phyloP scores from a whole-genome alignment of 306 rosid genomes.

The Gillenia trifoliata region DNA sequence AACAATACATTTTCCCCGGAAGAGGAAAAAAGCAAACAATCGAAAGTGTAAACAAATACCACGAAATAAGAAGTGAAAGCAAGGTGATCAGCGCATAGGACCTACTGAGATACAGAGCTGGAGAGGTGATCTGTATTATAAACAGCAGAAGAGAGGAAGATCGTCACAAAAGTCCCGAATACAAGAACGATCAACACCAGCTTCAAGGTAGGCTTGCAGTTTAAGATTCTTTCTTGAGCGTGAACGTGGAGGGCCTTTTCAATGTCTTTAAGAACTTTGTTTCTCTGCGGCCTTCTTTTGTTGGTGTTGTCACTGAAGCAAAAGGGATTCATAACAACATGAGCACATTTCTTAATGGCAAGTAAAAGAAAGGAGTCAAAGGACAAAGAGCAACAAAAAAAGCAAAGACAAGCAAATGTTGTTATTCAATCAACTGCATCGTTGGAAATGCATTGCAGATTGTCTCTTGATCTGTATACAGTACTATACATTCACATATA shows the following conservation, averaged over 20 bases:
- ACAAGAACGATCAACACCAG: constrained; percentile 48
- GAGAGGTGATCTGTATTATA: constrained; percentile 58
- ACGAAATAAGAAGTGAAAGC: background rate
- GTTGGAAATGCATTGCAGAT: background rate
- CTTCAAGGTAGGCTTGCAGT: constrained; percentile 67
- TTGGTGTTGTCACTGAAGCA: constrained; percentile 61
- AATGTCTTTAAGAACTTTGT: constrained; percentile 58
- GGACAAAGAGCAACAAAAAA: constrained; percentile 16
- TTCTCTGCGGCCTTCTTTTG: constrained; percentile 66
- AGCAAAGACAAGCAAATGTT: no score
- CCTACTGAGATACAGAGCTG: constrained; percentile 53
- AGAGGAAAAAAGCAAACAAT: background rate
- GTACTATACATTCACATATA: background rate
- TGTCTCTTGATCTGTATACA: background rate
- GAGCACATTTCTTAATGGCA: background rate
- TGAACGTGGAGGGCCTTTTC: constrained; percentile 41
- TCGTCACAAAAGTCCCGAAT: constrained; percentile 60
- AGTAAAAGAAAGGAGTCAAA: constrained; percentile 18
- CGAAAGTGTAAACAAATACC: background rate
- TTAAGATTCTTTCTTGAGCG: constrained; percentile 36
- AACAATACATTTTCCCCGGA: background rate
- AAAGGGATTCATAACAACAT: constrained; percentile 9
- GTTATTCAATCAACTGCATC: background rate
- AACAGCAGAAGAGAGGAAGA: constrained; percentile 64
- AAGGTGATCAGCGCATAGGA: constrained; percentile 8